Percentiles rank a stretch among this genome's conserved stretches.
These are phyloP conservation scores for Luffa aegyptiaca DNA, from an alignment of 306 rosid genomes.

Conservation along the genomic window DNA sequence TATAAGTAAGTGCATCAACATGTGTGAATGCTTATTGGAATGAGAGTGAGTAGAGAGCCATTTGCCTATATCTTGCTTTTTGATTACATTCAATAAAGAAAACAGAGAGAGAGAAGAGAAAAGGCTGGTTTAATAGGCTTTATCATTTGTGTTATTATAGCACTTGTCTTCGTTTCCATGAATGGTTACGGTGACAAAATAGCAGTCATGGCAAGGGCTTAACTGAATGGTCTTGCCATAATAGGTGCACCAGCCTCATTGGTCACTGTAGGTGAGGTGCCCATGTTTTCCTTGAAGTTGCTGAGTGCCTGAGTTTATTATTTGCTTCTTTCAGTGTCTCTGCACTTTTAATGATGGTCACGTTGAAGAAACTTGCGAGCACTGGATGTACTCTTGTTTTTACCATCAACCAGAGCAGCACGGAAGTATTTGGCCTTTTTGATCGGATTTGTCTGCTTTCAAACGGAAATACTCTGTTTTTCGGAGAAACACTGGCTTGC, in stretches of 20 bases:
- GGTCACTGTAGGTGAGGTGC: not conserved
- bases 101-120: not conserved
- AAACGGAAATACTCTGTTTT: conserved; percentile 92
- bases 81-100: not conserved
- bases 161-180: not conserved
- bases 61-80: not conserved
- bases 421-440: conserved; percentile 98
- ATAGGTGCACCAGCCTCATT: not conserved
- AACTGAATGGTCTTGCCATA: not conserved
- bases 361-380: conserved; percentile 94
- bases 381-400: conserved; percentile 80
- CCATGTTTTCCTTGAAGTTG: not conserved
- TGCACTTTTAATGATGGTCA: conserved; percentile 98
- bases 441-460: conserved; percentile 97
- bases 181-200: not conserved
- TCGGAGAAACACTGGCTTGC: conserved; percentile 97
- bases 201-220: not conserved
- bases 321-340: conserved; percentile 60
- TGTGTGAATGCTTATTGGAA: not conserved
- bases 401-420: conserved; percentile 94
- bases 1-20: not conserved
- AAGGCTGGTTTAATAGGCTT: not conserved
- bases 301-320: conserved; percentile 7
- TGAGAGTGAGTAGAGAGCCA: not conserved
- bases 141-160: not conserved